These are phyloP conservation scores for Pholiota molesta DNA, from an alignment of 768 basidiomycete species.

Conservation along the genomic window DNA sequence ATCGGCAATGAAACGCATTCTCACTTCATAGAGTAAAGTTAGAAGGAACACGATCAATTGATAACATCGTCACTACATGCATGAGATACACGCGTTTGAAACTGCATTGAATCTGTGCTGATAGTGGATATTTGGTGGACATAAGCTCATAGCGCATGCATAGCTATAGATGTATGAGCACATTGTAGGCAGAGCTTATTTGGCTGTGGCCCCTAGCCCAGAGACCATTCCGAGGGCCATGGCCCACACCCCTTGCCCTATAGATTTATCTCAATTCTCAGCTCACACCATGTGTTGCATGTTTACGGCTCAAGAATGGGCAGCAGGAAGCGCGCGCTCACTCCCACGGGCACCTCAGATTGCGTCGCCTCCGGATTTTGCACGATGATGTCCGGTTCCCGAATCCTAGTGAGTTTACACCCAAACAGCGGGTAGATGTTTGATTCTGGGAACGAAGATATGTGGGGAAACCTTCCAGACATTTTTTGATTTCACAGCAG, in stretches of 20 bases:
- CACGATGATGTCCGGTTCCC: neutral
- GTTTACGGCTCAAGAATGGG: neutral
- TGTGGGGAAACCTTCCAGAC: neutral
- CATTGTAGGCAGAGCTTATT: neutral
- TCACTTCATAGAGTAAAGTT: neutral
- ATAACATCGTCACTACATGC: neutral
- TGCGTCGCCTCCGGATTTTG: neutral
- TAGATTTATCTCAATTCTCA: neutral
- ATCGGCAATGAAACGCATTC: neutral
- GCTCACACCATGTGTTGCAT: neutral
- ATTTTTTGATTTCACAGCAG: slow-evolving; percentile 16
- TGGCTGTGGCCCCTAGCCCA: no score
- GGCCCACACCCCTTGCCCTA: neutral
- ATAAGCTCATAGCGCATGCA: neutral
- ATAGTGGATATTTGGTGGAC: neutral
- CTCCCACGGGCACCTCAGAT: neutral
- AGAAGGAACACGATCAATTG: neutral
- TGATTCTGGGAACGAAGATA: neutral
- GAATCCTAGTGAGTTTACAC: neutral
- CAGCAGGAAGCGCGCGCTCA: neutral
- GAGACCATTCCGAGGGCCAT: neutral
- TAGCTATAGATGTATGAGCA: neutral
- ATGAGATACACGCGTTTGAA: neutral
- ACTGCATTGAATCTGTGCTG: neutral
- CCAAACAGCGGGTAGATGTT: neutral